Conservation (phyloP, 2,329 filamentous ascomycete genomes). For the Phaeosphaeria sp. region DNA sequence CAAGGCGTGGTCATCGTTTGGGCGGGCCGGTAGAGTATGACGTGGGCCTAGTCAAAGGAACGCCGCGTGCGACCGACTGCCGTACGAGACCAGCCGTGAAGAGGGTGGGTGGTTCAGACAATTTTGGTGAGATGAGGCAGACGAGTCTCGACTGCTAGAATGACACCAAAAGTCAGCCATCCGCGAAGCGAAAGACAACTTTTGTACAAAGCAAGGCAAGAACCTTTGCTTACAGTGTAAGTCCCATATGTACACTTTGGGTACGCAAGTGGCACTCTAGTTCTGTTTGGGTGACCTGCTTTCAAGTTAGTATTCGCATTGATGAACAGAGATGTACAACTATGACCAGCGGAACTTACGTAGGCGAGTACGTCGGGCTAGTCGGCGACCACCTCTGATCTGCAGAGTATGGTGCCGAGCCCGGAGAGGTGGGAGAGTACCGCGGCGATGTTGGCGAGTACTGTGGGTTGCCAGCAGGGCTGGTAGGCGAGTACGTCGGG, state of each 20-base stretch:
- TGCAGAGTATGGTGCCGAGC: slow-evolving; percentile 31
- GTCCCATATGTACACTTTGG: slow-evolving; percentile 1
- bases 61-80: slow-evolving; percentile 23
- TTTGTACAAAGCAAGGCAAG: slow-evolving; percentile 44
- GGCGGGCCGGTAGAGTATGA: slow-evolving; percentile 10
- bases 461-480: slow-evolving; percentile 45
- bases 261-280: slow-evolving; percentile 20
- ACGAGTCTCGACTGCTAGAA: slow-evolving; percentile 13
- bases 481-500: slow-evolving; percentile 36
- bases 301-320: slow-evolving; percentile 24
- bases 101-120: slow-evolving; percentile 9
- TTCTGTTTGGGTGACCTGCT: slow-evolving; percentile 43
- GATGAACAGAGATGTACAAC: slow-evolving; percentile 23
- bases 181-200: slow-evolving; percentile 33
- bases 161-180: slow-evolving; percentile 40
- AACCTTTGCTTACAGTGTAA: slow-evolving; percentile 39
- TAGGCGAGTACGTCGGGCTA: slow-evolving; percentile 51
- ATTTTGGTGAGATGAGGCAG: slow-evolving; percentile 27
- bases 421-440: slow-evolving; percentile 51
- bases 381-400: slow-evolving; percentile 55
- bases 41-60: slow-evolving; percentile 50
- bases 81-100: slow-evolving; percentile 21
- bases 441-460: slow-evolving; percentile 53
- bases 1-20: slow-evolving; percentile 1
- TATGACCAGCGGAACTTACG: slow-evolving; percentile 48